Percentiles rank a stretch among this genome's conserved stretches.
Evolutionary conservation across 768 basidiomycete species (phyloP).

Genomic region (Agaricus blazei): DNA sequence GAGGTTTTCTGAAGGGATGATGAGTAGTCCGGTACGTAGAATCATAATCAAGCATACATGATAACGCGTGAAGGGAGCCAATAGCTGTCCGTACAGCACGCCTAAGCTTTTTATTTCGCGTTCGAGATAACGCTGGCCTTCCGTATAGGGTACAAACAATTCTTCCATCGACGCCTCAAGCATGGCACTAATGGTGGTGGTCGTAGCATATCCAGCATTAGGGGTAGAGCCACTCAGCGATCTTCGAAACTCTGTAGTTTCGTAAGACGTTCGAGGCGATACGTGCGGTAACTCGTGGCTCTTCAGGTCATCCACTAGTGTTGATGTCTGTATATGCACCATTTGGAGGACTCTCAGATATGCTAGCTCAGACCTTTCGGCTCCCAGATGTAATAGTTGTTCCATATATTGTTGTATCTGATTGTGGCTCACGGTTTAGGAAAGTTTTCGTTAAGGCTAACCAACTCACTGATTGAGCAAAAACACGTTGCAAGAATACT

Average conservation of each 20-base stretch:
- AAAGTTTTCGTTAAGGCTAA: background rate
- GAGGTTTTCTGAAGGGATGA: conserved; percentile 48
- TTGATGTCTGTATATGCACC: conserved; percentile 72
- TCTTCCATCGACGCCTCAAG: conserved; percentile 97
- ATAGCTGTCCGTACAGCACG: conserved; percentile 68
- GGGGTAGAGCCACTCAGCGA: conserved; percentile 44
- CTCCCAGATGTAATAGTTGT: conserved; percentile 71
- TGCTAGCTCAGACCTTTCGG: conserved; percentile 78
- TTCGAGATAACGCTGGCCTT: conserved; percentile 89
- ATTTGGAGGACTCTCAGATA: conserved; percentile 90
- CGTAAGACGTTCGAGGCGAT: conserved; percentile 58
- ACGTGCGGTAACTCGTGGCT: conserved; percentile 77
- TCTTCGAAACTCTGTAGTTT: conserved; percentile 55
- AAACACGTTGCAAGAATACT: conserved; percentile 94
- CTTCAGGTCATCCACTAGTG: conserved; percentile 88
- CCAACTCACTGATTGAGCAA: conserved; percentile 84
- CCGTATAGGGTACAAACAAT: conserved; percentile 89
- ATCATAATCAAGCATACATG: conserved; percentile 54
- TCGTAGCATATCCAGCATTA: conserved; percentile 38
- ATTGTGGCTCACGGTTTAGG: background rate
- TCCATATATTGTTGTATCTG: conserved; percentile 98
- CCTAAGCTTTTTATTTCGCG: conserved; percentile 82
- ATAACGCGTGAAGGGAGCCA: conserved; percentile 77
- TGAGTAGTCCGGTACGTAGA: background rate
- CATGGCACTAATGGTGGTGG: conserved; percentile 71